These are phyloP conservation scores for Eucalyptus pauciflora DNA, from an alignment of 345 rosid species.

Conservation along the genomic window DNA sequence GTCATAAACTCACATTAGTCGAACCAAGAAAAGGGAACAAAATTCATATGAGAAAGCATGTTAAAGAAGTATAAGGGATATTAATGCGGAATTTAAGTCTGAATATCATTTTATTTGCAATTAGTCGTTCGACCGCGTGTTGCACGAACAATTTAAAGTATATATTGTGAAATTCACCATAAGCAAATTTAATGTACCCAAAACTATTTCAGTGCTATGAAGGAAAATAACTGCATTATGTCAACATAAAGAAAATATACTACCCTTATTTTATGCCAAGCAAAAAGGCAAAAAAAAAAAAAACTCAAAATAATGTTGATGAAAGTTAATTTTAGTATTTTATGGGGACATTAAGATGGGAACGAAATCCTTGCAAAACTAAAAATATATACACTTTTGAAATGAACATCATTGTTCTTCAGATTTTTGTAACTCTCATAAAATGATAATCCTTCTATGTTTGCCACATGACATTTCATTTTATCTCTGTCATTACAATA, in stretches of 20 bases:
- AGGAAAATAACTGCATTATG: not conserved
- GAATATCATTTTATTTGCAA: not conserved
- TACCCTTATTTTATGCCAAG: not conserved
- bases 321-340: too few relatives aligned
- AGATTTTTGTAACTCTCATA: too few relatives aligned
- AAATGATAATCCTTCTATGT: too few relatives aligned
- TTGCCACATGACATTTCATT: too few relatives aligned
- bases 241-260: not conserved
- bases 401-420: too few relatives aligned
- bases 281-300: too few relatives aligned
- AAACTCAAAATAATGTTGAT: not conserved
- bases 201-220: not conserved
- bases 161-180: too few relatives aligned
- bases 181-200: not conserved
- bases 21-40: not conserved
- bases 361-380: too few relatives aligned
- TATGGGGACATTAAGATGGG: too few relatives aligned
- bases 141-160: not conserved
- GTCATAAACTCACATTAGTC: not conserved
- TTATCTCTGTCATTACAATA: too few relatives aligned
- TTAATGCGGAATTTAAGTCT: rapidly evolving
- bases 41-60: not conserved
- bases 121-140: not conserved
- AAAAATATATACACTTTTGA: too few relatives aligned
- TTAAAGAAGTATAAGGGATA: not conserved